A percentile compares a stretch with the other conserved stretches of the same genome.
phyloP scores from a whole-genome alignment of 495 filamentous ascomycete species.

The Pyronema omphalodes region DNA sequence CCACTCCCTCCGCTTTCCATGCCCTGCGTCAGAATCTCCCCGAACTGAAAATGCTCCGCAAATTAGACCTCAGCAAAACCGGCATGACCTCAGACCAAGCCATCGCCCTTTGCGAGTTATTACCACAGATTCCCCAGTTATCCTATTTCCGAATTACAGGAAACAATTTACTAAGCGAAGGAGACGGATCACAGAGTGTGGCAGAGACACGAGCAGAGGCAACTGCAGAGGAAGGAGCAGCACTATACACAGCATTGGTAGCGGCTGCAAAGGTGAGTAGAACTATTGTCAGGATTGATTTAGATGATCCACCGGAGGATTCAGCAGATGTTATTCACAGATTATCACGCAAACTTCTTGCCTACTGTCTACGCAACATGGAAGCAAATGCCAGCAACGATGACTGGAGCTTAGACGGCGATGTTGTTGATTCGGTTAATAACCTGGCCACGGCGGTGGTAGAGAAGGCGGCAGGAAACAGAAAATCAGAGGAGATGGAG shows the following conservation, averaged over 20 bases:
- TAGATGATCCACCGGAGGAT: conserved; percentile 62
- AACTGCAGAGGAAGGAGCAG: conserved; percentile 77
- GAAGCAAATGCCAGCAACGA: conserved; percentile 30
- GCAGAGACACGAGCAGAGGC: conserved; percentile 48
- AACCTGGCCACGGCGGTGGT: not conserved
- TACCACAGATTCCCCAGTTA: conserved; percentile 66
- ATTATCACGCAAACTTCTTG: conserved; percentile 79
- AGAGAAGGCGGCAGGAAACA: not conserved
- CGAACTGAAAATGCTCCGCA: conserved; percentile 58
- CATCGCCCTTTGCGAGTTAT: conserved; percentile 72
- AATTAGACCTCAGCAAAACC: conserved; percentile 79
- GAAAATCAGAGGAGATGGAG: conserved; percentile 29
- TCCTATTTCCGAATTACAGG: conserved; percentile 79
- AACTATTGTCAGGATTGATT: conserved; percentile 73
- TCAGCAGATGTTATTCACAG: conserved; percentile 81
- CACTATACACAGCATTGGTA: conserved; percentile 80
- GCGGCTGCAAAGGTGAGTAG: conserved; percentile 70
- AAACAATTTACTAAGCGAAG: conserved; percentile 49
- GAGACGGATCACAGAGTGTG: conserved; percentile 19
- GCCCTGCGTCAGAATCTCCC: conserved; percentile 60
- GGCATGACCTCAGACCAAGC: conserved; percentile 66
- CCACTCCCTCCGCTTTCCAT: conserved; percentile 53
- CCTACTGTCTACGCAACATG: conserved; percentile 82
- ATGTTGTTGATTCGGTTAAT: conserved; percentile 15
- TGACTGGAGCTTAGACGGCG: conserved; percentile 16